phyloP scores from a whole-genome alignment of 495 filamentous ascomycete species.

The Aspergillus affinis region DNA sequence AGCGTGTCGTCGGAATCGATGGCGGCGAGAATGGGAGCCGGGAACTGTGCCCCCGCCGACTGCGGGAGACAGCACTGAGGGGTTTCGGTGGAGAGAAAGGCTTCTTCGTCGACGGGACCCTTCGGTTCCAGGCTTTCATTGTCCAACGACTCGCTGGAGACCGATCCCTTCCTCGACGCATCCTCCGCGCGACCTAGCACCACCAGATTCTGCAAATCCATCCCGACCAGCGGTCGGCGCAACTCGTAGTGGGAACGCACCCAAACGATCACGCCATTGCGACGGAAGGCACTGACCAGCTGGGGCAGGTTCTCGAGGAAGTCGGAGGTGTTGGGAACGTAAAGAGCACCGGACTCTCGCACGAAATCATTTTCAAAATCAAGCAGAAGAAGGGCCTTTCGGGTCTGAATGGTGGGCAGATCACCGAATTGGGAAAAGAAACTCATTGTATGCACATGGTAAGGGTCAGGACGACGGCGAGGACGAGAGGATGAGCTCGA shows the following conservation, averaged over 20 bases:
- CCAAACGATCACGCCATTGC: constrained; percentile 82
- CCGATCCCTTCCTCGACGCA: constrained; percentile 9
- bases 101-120: constrained; percentile 53
- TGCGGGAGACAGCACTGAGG: constrained; percentile 60
- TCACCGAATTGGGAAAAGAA: constrained; percentile 36
- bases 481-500: background rate
- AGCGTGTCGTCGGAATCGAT: constrained; percentile 63
- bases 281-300: constrained; percentile 73
- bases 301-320: constrained; percentile 66
- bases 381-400: constrained; percentile 80
- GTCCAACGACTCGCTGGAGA: constrained; percentile 23
- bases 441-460: constrained; percentile 34
- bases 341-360: constrained; percentile 64
- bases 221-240: constrained; percentile 52
- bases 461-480: background rate
- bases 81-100: constrained; percentile 56
- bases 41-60: constrained; percentile 67
- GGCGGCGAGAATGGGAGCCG: constrained; percentile 54
- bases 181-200: constrained; percentile 31
- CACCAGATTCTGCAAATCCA: constrained; percentile 40
- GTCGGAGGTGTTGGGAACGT: constrained; percentile 60
- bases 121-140: constrained; percentile 22
- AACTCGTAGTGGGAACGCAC: constrained; percentile 73
- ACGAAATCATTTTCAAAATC: constrained; percentile 95
- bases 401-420: constrained; percentile 60